Base-by-base conservation (phyloP, 2,329 filamentous ascomycete species). In the Calonectria henricotiae region DNA sequence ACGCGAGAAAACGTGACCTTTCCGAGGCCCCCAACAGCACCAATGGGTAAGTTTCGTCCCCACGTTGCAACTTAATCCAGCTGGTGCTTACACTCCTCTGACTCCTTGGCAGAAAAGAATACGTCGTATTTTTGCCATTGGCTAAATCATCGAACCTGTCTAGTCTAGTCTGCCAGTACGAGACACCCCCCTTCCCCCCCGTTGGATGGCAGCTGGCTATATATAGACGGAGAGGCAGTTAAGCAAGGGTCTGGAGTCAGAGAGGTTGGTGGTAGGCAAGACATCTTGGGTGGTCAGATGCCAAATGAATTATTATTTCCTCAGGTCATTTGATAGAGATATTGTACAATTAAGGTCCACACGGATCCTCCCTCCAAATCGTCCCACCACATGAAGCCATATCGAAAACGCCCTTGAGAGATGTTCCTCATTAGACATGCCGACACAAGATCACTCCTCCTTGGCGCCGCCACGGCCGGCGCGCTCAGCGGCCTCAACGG, bases 401-500 rank as follows among this genome's bases (percentile, higher is more conserved):
- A 46, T 39, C 30, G 51, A 67, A 39, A 54, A 54, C 17, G n/a
- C 43, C 12, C 30, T 17, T 37, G 43, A 30, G 49, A 67, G 62
- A 69, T 63, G 43, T 67, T 73, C 62, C 44, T 71, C 46, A 46
- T 49, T 47, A 41, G 30, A 15, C 12, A 37, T 39, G 61, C 23
- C 43, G 17, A 37, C 9, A 13, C 35, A 39, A 54, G 20, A 49
- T 80, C 91, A 93, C 85, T 93, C 91, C 83, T 93, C 91, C 89
- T 93, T 93, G 78, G 86, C 90, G 79, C 91, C 91, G 68, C 91
- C 91, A 72, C 90, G 88, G 73, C 92, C 92, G 66, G 92, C 88
- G 81, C 93, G 93, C 88, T 96, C 93, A 65, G 91, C 92, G 62
- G 90, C 89, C 86, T 95, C 93, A 58, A 98, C 89, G 67, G 93